These are phyloP conservation scores for Acer campestre DNA, from an alignment of 345 rosid species.

Conservation along the genomic window DNA sequence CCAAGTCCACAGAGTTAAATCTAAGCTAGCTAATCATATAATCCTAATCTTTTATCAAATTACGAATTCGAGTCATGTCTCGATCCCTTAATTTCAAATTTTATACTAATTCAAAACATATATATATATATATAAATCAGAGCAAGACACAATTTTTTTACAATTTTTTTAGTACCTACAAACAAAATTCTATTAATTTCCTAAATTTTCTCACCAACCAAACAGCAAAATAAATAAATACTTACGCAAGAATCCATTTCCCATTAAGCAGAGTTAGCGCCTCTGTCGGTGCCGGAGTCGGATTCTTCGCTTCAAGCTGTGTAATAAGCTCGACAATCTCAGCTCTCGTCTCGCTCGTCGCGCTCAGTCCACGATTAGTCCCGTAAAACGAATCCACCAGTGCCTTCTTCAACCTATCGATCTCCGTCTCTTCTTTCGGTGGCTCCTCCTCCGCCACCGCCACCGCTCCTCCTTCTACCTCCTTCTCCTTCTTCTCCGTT, in stretches of 20 bases:
- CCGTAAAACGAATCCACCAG: slow-evolving; percentile 78
- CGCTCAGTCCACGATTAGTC: slow-evolving; percentile 71
- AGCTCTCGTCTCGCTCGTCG: slow-evolving; percentile 80
- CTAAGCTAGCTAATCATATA: too few species aligned
- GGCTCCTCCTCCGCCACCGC: slow-evolving; percentile 48
- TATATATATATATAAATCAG: too few species aligned
- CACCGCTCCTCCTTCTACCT: slow-evolving; percentile 22
- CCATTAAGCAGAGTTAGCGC: slow-evolving; percentile 80
- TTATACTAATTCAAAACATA: too few species aligned
- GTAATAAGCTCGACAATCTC: slow-evolving; percentile 90
- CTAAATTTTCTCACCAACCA: slow-evolving; percentile 12
- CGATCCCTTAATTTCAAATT: background rate
- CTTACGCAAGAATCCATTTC: slow-evolving; percentile 96
- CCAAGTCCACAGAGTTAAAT: too few species aligned
- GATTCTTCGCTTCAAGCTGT: slow-evolving; percentile 84
- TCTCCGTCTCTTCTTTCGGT: slow-evolving; percentile 46
- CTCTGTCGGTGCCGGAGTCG: slow-evolving; percentile 82
- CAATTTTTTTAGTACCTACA: too few species aligned
- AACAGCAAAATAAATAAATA: background rate
- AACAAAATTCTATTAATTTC: background rate
- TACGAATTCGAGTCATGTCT: too few species aligned
- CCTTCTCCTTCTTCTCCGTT: slow-evolving; percentile 33
- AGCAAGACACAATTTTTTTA: too few species aligned
- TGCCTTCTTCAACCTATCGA: slow-evolving; percentile 57
- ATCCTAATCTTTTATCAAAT: too few species aligned